Evolutionary conservation across 179 eudicot genomes (phyloP).

Genomic region (Drosera spatulata): DNA sequence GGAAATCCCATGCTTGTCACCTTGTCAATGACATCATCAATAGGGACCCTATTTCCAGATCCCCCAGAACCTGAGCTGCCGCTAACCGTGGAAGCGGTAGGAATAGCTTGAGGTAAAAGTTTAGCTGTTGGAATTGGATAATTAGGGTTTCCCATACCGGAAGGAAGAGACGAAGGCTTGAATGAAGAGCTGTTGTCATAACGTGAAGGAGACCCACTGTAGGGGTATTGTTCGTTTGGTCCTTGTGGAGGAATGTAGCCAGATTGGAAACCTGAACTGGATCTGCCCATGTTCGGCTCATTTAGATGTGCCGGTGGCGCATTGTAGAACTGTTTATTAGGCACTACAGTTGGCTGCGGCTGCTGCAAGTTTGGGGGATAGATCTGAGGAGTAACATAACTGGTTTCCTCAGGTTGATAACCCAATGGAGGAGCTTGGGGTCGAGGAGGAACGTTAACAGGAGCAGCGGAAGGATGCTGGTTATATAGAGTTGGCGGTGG

Average conservation of each 20-base stretch:
- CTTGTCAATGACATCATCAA: slow-evolving; percentile 95
- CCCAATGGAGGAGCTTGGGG: slow-evolving; percentile 33
- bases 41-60: slow-evolving; percentile 72
- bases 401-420: slow-evolving; percentile 50
- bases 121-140: slow-evolving; percentile 80
- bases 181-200: slow-evolving; percentile 42
- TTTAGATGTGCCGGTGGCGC: slow-evolving; percentile 27
- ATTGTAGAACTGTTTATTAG: slow-evolving; percentile 48
- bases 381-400: slow-evolving; percentile 32
- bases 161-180: slow-evolving; percentile 36
- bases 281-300: slow-evolving; percentile 44
- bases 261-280: slow-evolving; percentile 36
- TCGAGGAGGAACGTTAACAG: slow-evolving; percentile 30
- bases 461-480: slow-evolving; percentile 34
- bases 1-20: slow-evolving; percentile 89
- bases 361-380: slow-evolving; percentile 37
- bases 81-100: slow-evolving; percentile 47
- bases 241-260: slow-evolving; percentile 31
- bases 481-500: slow-evolving; percentile 44
- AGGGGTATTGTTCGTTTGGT: slow-evolving; percentile 38
- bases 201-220: slow-evolving; percentile 41
- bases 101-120: slow-evolving; percentile 60
- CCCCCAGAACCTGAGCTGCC: slow-evolving; percentile 49
- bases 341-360: slow-evolving; percentile 30
- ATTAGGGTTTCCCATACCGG: slow-evolving; percentile 40